A percentile compares a stretch with the other conserved stretches of the same genome.
Evolutionary conservation across 352 stramenopile species (phyloP).

Genomic region (Globisporangium mamillatum): DNA sequence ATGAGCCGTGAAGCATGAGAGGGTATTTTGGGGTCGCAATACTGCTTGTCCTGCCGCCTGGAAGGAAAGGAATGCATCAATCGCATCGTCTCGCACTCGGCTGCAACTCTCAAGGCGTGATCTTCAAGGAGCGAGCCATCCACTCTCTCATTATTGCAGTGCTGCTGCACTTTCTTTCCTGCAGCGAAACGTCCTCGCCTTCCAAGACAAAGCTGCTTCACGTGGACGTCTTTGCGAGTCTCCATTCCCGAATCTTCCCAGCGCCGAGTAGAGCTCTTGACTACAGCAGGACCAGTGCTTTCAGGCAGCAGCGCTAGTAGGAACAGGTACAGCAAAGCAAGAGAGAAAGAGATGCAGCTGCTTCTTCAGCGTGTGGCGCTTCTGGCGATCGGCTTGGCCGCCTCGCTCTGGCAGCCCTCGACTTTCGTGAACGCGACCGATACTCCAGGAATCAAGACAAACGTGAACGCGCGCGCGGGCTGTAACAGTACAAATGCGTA

Average conservation of each 20-base stretch:
- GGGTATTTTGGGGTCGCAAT: not conserved
- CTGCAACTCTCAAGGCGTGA: not conserved
- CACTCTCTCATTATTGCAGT: not conserved
- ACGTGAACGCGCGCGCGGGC: slow-evolving; percentile 30
- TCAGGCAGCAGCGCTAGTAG: not conserved
- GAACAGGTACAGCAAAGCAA: not conserved
- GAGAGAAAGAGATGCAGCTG: slow-evolving; percentile 1
- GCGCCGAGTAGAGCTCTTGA: not conserved
- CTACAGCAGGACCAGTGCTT: not conserved
- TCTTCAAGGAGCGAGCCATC: not conserved
- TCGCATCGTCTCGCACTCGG: not conserved
- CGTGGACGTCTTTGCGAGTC: not conserved
- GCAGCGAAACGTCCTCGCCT: not conserved
- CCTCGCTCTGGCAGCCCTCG: not conserved
- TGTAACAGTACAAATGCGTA: slow-evolving; percentile 28
- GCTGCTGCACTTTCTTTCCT: not conserved
- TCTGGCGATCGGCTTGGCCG: not conserved
- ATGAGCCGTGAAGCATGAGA: not conserved
- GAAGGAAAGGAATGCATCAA: slow-evolving; percentile 1
- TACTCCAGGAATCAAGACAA: not conserved
- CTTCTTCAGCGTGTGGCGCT: not conserved
- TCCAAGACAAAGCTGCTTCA: not conserved
- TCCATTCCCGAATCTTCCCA: slow-evolving; percentile 5
- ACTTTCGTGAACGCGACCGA: not conserved
- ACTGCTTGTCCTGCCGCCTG: not conserved